Evolutionary conservation across 495 filamentous ascomycete species (phyloP), one percentile per base, ranked within the genome.

Genomic region (Rostrohypoxylon terebratum): DNA sequence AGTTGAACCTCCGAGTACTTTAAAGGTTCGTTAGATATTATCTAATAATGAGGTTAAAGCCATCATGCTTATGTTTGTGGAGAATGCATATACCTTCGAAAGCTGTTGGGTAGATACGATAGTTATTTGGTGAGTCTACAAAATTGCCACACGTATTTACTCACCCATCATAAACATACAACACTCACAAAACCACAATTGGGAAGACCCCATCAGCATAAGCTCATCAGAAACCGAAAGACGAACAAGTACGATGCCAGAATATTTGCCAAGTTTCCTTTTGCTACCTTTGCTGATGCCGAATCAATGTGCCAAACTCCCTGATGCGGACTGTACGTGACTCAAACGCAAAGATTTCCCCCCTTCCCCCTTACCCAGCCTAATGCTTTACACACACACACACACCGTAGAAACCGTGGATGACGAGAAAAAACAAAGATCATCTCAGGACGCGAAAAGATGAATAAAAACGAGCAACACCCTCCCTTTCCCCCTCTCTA

Each of bases 261-360:
- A 20, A 36, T 59, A 36, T 59, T 16, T 25, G 36, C 54, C 54
- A n/a, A 23, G 18, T 23, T 59, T 18, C 55, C 33, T 59, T 59
- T 59, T 59, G 36, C 55, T 59, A 21, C 55, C 55, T 11, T 59
- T 38, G 36, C 42, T 42, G 55, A 59, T 59, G 55, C 55, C 55
- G 58, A 61, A 61, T 51, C 54, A 48, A 59, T 63, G 62, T 74
- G 61, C 74, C 64, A 69, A 71, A 76, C 74, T 74, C 71, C 74
- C 60, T 71, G 31, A 72, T 75, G 71, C 63, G 65, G 38, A 68
- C 45, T 28, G 42, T 16, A 10, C 20, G 20, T 40, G 36, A 59
- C 36, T 44, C 34, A 42, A 34, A 53, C 8, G 14, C 38, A 42
- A 42, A 42, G 47, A 10, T 40, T 50, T 33, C 50, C 38, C 63